phyloP scores from a whole-genome alignment of 805 yeast genomes.

The Wickerhamiella sergipiensis region DNA sequence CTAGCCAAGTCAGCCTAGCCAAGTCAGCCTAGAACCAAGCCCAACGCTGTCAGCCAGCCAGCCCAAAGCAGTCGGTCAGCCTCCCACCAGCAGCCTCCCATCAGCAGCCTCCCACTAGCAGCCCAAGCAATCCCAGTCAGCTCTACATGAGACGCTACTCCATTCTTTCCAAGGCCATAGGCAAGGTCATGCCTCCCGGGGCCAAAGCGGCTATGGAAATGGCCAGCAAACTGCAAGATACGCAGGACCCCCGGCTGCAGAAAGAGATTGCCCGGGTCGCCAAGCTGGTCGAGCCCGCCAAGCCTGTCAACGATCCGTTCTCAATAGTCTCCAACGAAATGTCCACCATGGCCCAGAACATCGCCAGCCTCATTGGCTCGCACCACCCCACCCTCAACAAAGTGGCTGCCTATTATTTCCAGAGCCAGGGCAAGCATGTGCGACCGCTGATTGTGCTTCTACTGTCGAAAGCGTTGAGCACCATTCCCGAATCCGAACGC shows the following conservation, averaged over 20 bases:
- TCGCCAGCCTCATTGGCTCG: slow-evolving; percentile 74
- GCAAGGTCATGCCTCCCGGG: slow-evolving; percentile 1
- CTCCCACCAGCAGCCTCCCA: too few relatives aligned
- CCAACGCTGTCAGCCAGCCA: too few relatives aligned
- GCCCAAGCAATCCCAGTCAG: too few relatives aligned
- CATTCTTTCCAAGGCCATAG: slow-evolving; percentile 1
- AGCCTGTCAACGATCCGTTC: slow-evolving; percentile 63
- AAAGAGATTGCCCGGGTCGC: slow-evolving; percentile 20
- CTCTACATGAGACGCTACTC: slow-evolving; percentile 2
- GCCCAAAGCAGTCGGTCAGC: too few relatives aligned
- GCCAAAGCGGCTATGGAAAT: background rate
- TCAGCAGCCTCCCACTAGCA: too few relatives aligned
- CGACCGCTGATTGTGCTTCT: slow-evolving; percentile 81
- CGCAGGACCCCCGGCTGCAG: slow-evolving; percentile 5
- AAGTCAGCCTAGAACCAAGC: too few relatives aligned
- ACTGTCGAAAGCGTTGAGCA: slow-evolving; percentile 63
- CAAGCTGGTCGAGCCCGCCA: slow-evolving; percentile 23
- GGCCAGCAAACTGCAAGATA: slow-evolving; percentile 5
- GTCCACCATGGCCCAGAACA: slow-evolving; percentile 77
- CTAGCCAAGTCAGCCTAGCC: too few relatives aligned
- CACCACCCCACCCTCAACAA: slow-evolving; percentile 89
- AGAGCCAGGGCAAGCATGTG: slow-evolving; percentile 90
- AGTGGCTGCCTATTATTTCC: slow-evolving; percentile 89
- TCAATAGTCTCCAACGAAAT: slow-evolving; percentile 85
- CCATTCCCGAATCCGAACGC: slow-evolving; percentile 56